Evolutionary conservation across 495 filamentous ascomycete species (phyloP).

Genomic region (Thermochaetoides thermophila): DNA sequence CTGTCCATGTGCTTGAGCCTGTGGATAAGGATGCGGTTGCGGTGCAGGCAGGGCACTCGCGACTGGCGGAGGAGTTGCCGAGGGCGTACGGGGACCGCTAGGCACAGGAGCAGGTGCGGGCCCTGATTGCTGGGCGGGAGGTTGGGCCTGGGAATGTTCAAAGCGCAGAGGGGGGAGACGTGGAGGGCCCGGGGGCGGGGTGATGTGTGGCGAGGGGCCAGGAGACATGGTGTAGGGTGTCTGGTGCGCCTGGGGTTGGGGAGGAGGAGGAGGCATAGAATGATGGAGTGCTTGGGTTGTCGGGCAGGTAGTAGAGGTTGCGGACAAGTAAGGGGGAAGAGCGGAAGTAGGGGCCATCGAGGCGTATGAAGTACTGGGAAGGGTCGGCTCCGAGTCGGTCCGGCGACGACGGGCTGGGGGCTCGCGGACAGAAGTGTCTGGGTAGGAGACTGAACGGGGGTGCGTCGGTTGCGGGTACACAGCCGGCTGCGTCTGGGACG

Average conservation of each 20-base stretch:
- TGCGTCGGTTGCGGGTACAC: slow-evolving; percentile 1
- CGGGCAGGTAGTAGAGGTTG: slow-evolving; percentile 7
- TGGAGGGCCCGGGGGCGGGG: slow-evolving; percentile 21
- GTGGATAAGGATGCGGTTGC: no score
- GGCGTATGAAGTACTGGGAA: slow-evolving; percentile 21
- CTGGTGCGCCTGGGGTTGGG: no score
- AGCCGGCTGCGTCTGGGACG: slow-evolving; percentile 1
- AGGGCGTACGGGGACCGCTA: no score
- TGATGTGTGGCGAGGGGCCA: slow-evolving; percentile 29
- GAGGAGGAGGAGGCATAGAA: no score
- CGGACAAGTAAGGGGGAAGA: slow-evolving; percentile 21
- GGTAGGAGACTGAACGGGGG: slow-evolving; percentile 13
- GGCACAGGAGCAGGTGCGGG: no score
- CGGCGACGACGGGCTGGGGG: slow-evolving; percentile 29
- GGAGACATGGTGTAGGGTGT: no score
- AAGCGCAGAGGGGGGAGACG: slow-evolving; percentile 31
- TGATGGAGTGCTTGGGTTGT: no score
- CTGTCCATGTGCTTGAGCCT: no score
- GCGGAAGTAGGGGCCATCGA: slow-evolving; percentile 15
- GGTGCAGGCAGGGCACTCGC: slow-evolving; percentile 6
- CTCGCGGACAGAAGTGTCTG: slow-evolving; percentile 23
- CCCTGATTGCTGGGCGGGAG: no score
- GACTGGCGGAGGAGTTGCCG: slow-evolving; percentile 15
- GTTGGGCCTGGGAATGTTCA: slow-evolving; percentile 24
- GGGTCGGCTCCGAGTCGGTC: slow-evolving; percentile 30